Base-by-base conservation (phyloP, 2,329 filamentous ascomycete genomes). In the Phialophora chinensis region DNA sequence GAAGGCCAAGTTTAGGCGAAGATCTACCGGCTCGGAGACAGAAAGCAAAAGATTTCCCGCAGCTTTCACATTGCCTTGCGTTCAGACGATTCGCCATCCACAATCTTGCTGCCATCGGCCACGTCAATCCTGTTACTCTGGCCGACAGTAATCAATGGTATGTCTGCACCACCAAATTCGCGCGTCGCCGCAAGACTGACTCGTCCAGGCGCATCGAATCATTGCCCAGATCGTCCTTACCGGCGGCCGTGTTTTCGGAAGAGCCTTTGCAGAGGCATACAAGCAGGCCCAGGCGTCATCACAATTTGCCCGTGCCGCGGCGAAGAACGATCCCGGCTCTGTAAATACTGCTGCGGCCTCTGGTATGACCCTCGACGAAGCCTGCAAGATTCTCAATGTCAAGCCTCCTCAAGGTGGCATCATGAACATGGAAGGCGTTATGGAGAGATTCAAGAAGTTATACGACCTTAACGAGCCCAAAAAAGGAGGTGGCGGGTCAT, bases 311-410 rank as follows among this genome's bases (percentile, higher is more conserved):
- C 89, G 89, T 71, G 88, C 91, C 61, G 88, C 90, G 72, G 86
- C 85, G 70, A 90, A 90, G 74, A 77, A 80, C 62, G 80, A 65
- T 80, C 78, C 72, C 76, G 72, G 49, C 42, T 77, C 77, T 10
- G 74, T 81, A 60, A 86, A 86, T 72, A 85, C 86, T 68, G 85
- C 87, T 67, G 79, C 85, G 69, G 84, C 88, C 31, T 87, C 87
- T 4, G 91, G 93, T 76, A 90, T 98, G 80, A 95, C 93, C 8
- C 88, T 99, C 75, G 92, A 97, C 73, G 95, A 99, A 84, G 95
- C 95, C 62, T 98, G 93, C 87, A 92, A 93, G 81, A 97, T 99
- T 76, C 87, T 99, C 70, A 96, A 99, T 78, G 93, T 99, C 73
- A 92, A 94, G 78, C 92, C 93, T 44, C 93, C 94, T 1, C 87